Conservation (phyloP, 2,329 filamentous ascomycete genomes). For the Fusarium tricinctum region DNA sequence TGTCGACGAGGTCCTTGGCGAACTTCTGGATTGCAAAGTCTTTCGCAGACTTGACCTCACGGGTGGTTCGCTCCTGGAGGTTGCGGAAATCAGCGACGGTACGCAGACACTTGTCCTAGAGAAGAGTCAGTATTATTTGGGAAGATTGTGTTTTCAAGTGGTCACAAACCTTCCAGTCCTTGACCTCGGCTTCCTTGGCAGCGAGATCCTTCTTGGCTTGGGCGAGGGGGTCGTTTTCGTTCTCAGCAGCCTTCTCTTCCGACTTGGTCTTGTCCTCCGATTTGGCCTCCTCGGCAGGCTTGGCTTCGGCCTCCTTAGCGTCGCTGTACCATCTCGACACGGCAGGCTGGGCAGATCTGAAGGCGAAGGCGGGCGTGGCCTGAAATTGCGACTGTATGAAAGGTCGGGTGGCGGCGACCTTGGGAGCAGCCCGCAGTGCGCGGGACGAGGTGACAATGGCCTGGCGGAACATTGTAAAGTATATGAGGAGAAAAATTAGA, state of each 20-base stretch:
- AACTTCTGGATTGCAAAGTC: slow-evolving; percentile 98
- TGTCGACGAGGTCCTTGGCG: slow-evolving; percentile 94
- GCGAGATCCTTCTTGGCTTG: slow-evolving; percentile 67
- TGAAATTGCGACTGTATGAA: slow-evolving; percentile 57
- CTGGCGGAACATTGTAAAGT: slow-evolving; percentile 62
- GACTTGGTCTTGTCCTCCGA: slow-evolving; percentile 48
- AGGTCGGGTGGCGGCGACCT: slow-evolving; percentile 55
- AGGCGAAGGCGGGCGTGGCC: slow-evolving; percentile 54
- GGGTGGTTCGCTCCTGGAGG: slow-evolving; percentile 92
- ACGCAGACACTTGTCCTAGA: slow-evolving; percentile 92
- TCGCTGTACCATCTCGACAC: slow-evolving; percentile 65
- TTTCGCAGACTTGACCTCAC: slow-evolving; percentile 87
- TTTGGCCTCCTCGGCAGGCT: slow-evolving; percentile 51
- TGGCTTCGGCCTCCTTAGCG: slow-evolving; percentile 55
- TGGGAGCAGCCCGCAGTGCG: slow-evolving; percentile 59
- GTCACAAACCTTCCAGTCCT: slow-evolving; percentile 84
- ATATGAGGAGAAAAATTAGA: slow-evolving; percentile 13
- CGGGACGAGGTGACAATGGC: slow-evolving; percentile 60
- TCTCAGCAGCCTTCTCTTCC: slow-evolving; percentile 48
- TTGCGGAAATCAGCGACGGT: slow-evolving; percentile 97
- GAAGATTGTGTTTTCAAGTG: not conserved
- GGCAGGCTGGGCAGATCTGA: slow-evolving; percentile 55
- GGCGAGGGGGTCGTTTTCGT: slow-evolving; percentile 56
- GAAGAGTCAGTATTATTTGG: slow-evolving; percentile 20
- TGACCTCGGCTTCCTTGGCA: slow-evolving; percentile 65